Evolutionary conservation across 2,329 filamentous ascomycete genomes (phyloP), one percentile per base, ranked within the genome.

Genomic region (Aspergillus sp.): DNA sequence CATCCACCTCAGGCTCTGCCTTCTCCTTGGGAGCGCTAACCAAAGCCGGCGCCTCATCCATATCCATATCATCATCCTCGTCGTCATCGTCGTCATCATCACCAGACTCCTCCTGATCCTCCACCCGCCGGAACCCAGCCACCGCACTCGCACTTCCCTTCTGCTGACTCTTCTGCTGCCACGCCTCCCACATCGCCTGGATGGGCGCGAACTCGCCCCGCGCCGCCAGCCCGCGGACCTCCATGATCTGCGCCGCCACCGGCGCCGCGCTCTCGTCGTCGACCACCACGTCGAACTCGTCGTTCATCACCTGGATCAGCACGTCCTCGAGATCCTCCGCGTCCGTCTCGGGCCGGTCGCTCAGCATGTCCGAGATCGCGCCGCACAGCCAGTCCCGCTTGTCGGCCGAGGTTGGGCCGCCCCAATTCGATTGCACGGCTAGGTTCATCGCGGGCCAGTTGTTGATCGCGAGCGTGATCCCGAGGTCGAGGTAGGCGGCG

Each of bases 381-480:
- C 91, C 92, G 47, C 89, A 93, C 65, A 99, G 89, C 93, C 92
- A 97, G 80, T 96, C 93, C 65, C 93, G 88, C 78, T 97, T 97
- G 73, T 95, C 91, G 55, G 80, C 72, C 19, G 86, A 88, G 66
- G 91, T 86, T 38, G 89, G 85, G 2, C 93, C 94, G 64, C 93
- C 94, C 88, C 92, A 96, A 74, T 85, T 81, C 71, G 90, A 91
- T 69, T 89, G 83, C 42, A 97, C 89, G 44, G 94, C 91, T 67
- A 96, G 85, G 45, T 88, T 88, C 49, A 99, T 86, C 29, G 90
- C 88, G 6, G 88, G 86, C 94, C 94, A 99, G 67, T 89, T 83
- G 77, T 92, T 86, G 60, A 99, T 84, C 41, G 88, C 78, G 69
- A 94, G 87, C 70, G 90, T 91, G 63, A 97, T 88, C 67, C 85